Evolutionary conservation across 2,329 filamentous ascomycete species (phyloP).

Genomic region (Talaromyces sp.): DNA sequence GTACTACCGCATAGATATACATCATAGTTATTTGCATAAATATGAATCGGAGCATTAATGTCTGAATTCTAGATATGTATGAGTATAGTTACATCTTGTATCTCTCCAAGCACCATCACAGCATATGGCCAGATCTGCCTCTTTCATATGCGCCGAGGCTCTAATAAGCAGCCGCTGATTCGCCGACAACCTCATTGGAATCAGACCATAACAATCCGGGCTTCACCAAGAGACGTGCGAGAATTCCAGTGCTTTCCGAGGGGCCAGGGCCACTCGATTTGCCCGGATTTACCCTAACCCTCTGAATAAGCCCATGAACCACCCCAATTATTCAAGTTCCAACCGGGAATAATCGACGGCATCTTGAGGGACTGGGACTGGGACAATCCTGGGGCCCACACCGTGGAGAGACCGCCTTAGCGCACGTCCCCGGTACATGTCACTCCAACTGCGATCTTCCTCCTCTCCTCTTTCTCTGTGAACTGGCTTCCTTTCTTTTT

Average conservation of each 20-base stretch:
- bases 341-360: slow-evolving; percentile 16
- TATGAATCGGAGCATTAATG: too few relatives aligned
- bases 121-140: slow-evolving; percentile 1
- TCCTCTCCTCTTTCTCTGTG: slow-evolving; percentile 6
- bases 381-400: slow-evolving; percentile 13
- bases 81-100: background rate
- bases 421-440: slow-evolving; percentile 12
- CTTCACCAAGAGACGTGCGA: background rate
- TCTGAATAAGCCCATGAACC: background rate
- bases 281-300: background rate
- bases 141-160: slow-evolving; percentile 22
- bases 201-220: background rate
- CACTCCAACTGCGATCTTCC: slow-evolving; percentile 6
- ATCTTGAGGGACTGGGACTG: slow-evolving; percentile 4
- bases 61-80: too few relatives aligned
- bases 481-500: background rate
- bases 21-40: too few relatives aligned
- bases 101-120: background rate
- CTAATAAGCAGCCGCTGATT: slow-evolving; percentile 34
- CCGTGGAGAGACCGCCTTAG: slow-evolving; percentile 16
- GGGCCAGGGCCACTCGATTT: background rate
- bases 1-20: too few relatives aligned
- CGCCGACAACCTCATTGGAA: slow-evolving; percentile 5
- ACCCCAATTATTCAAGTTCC: too few relatives aligned
- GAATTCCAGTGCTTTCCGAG: background rate